A percentile compares a stretch with the other conserved stretches of the same genome.
These are phyloP conservation scores for Aspergillus spinulosporus DNA, from an alignment of 2,329 filamentous ascomycete genomes.

Conservation along the genomic window DNA sequence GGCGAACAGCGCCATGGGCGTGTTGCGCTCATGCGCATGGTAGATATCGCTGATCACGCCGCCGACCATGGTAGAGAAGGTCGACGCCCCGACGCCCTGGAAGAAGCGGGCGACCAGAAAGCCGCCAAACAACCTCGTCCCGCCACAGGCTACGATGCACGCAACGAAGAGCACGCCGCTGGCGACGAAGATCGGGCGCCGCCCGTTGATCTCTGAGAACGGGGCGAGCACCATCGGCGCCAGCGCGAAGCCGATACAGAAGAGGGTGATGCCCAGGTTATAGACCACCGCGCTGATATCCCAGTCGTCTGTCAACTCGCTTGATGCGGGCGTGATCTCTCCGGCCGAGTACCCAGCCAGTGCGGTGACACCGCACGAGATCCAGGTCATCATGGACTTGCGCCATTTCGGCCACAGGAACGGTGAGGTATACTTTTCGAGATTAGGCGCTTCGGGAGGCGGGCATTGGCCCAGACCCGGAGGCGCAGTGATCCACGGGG, in stretches of 20 bases:
- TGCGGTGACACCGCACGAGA: conserved; percentile 74
- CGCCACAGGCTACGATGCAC: conserved; percentile 71
- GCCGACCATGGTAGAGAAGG: conserved; percentile 87
- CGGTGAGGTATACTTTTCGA: conserved; percentile 68
- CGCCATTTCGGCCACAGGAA: conserved; percentile 69
- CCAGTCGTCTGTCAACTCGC: conserved; percentile 67
- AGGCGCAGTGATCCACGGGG: conserved; percentile 37
- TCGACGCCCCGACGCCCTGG: conserved; percentile 70
- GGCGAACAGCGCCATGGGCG: conserved; percentile 87
- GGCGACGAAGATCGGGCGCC: conserved; percentile 75
- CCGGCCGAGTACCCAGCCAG: conserved; percentile 80
- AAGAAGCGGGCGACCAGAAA: conserved; percentile 77
- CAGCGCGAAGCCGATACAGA: conserved; percentile 76
- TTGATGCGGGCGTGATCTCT: conserved; percentile 70
- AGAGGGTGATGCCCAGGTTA: conserved; percentile 76
- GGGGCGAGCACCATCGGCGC: conserved; percentile 88
- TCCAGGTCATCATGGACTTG: conserved; percentile 69
- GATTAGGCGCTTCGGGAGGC: conserved; percentile 63
- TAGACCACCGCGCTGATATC: conserved; percentile 64
- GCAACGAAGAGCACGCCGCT: conserved; percentile 70
- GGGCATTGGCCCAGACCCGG: conserved; percentile 32
- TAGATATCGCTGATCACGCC: conserved; percentile 88
- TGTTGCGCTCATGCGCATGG: conserved; percentile 74
- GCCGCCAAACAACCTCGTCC: conserved; percentile 67
- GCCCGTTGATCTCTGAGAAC: conserved; percentile 83